A percentile compares a stretch with the other conserved stretches of the same genome.
Conservation (phyloP, 192 early-diverging fungal genomes). For the Entomortierella lignicola region DNA sequence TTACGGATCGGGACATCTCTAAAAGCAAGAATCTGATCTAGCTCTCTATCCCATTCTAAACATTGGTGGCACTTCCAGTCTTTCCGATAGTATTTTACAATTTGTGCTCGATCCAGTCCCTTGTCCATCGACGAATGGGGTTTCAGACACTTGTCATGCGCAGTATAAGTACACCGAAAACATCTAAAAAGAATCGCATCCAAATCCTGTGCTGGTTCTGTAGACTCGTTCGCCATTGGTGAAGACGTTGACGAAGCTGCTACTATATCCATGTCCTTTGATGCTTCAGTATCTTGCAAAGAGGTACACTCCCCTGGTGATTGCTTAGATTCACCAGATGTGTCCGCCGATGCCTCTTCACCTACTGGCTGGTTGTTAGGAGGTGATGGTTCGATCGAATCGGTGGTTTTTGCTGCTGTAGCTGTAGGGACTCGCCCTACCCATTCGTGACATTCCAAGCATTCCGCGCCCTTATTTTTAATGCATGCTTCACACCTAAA, state of each 20-base stretch:
- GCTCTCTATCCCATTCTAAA: slow-evolving; percentile 46
- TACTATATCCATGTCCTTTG: slow-evolving; percentile 17
- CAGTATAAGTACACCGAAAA: slow-evolving; percentile 44
- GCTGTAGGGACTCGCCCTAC: slow-evolving; percentile 17
- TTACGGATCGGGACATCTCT: slow-evolving; percentile 30
- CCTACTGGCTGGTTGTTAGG: not conserved
- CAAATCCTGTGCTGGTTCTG: not conserved
- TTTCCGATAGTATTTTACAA: slow-evolving; percentile 48
- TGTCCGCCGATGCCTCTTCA: not conserved
- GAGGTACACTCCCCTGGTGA: not conserved
- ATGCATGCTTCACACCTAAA: slow-evolving; percentile 53
- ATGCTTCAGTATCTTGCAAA: not conserved
- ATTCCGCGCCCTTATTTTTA: slow-evolving; percentile 44
- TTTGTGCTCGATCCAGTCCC: slow-evolving; percentile 2
- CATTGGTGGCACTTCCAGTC: slow-evolving; percentile 57
- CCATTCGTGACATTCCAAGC: slow-evolving; percentile 45
- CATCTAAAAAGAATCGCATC: slow-evolving; percentile 50
- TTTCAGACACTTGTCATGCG: slow-evolving; percentile 48
- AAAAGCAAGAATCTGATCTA: slow-evolving; percentile 50
- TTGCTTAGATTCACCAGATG: not conserved
- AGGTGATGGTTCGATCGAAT: not conserved
- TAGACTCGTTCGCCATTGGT: not conserved
- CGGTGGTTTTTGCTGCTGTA: not conserved
- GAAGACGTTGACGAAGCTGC: not conserved
- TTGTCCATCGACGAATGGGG: slow-evolving; percentile 17